A percentile compares a stretch with the other conserved stretches of the same genome.
These are phyloP conservation scores for Neofusicoccum umdonicola DNA, from an alignment of 2,329 filamentous ascomycete genomes.

Conservation along the genomic window DNA sequence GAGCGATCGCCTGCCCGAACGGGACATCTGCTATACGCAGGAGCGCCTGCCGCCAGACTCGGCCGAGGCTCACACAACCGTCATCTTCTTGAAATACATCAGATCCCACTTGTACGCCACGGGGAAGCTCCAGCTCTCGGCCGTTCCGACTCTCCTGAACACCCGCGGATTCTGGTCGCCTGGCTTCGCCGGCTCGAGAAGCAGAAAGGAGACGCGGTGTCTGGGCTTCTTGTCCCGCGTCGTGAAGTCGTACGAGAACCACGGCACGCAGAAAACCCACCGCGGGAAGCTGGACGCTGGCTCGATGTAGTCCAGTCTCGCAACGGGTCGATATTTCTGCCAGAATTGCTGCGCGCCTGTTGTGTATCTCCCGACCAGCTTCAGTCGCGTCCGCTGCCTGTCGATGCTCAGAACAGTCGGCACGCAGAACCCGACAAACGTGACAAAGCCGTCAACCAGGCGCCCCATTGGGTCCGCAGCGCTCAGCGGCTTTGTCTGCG, in stretches of 20 bases:
- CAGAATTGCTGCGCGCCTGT: background rate
- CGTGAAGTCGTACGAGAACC: conserved; percentile 6
- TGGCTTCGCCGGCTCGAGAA: background rate
- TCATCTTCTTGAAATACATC: background rate
- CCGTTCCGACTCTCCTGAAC: background rate
- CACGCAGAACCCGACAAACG: background rate
- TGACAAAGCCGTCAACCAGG: background rate
- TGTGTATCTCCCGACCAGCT: background rate
- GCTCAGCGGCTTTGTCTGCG: background rate
- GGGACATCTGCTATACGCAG: background rate
- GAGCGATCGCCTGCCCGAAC: background rate
- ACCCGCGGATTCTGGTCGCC: background rate
- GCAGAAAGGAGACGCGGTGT: background rate
- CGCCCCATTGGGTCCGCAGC: background rate
- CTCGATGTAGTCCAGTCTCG: background rate
- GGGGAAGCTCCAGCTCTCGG: background rate
- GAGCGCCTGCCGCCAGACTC: background rate
- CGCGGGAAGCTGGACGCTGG: background rate
- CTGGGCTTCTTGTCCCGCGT: background rate
- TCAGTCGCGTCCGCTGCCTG: background rate
- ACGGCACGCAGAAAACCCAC: background rate
- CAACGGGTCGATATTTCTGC: background rate
- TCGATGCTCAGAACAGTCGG: background rate
- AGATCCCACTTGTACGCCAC: conserved; percentile 3
- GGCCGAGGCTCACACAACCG: background rate